Evolutionary conservation across 768 basidiomycete genomes (phyloP), one percentile per base, ranked within the genome.

Genomic region (Mycena haematopus): DNA sequence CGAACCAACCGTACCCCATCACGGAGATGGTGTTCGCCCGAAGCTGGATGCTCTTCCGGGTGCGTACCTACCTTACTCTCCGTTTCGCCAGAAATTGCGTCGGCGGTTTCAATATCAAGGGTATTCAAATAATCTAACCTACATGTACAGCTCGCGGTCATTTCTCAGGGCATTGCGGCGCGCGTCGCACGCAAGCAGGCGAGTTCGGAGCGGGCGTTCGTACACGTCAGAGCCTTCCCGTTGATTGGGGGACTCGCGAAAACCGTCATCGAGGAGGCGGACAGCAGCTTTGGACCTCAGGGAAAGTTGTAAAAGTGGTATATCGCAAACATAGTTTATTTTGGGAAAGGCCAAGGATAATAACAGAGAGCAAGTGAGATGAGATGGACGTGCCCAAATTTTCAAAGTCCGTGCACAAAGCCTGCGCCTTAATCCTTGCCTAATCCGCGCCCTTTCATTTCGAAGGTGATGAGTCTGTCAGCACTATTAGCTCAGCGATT

Each of bases 151-250:
- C 75, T 91, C 25, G 82, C 92, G 0, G 82, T 96, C 61, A 96
- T 97, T 67, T 78, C 86, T 1, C 95, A 97, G 76, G 95, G 95
- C 4, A 95, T 97, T 65, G 92, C 95, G 1, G 95, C 95, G 31
- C 85, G 95, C 46, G 86, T 85, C 55, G 93, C 93, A 1, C 82
- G 89, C 25, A 86, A 92, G 21, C 95, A 97, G 74, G 94, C 95
- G 4, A 95, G 92, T 72, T 96, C 94, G 0, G 93, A 94, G 73
- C 78, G 79, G 45, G 95, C 95, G 8, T 77, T 73, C 45, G 58
- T 77, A 9, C 77, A 84, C 60, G 73, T 68, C 0, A 58, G 67
- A 24, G 69, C 79, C 10, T 92, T 92, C 74, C 87, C 84, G 15
- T 63, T 86, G 24, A 76, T 91, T 50, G 93, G 92, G 31, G 74